phyloP scores from a whole-genome alignment of 805 yeast genomes.

The Komagataella kurtzmanii region DNA sequence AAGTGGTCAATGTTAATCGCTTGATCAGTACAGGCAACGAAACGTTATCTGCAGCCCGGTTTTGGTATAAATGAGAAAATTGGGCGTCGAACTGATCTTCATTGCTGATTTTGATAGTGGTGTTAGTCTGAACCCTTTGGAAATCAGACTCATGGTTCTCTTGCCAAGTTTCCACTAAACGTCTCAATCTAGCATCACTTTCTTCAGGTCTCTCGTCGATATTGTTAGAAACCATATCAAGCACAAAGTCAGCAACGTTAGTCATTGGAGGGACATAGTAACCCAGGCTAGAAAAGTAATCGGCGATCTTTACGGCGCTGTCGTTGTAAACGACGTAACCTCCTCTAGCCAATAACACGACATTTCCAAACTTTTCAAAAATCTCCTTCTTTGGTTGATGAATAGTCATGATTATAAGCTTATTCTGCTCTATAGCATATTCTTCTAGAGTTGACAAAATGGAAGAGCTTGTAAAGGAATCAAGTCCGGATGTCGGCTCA shows the following conservation, averaged over 20 bases:
- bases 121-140: not conserved
- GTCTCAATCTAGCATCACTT: constrained; percentile 21
- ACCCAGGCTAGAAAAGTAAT: constrained; percentile 31
- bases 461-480: constrained; percentile 53
- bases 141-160: constrained; percentile 19
- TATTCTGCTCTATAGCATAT: constrained; percentile 33
- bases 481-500: constrained; percentile 76
- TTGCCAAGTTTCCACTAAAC: constrained; percentile 17
- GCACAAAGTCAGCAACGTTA: constrained; percentile 56
- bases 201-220: constrained; percentile 5
- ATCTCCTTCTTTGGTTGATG: constrained; percentile 67
- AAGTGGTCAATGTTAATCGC: constrained; percentile 20
- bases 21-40: constrained; percentile 14
- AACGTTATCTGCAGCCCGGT: constrained; percentile 3
- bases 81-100: constrained; percentile 4
- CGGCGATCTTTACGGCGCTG: constrained; percentile 23
- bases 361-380: constrained; percentile 46
- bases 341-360: constrained; percentile 51
- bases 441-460: constrained; percentile 40
- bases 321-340: constrained; percentile 55
- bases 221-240: constrained; percentile 41
- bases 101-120: not conserved
- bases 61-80: constrained; percentile 7
- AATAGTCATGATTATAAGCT: constrained; percentile 55
- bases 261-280: constrained; percentile 36